A percentile compares a stretch with the other conserved stretches of the same genome.
Evolutionary conservation across 2,329 filamentous ascomycete species (phyloP).

Genomic region (Fusarium sp.): DNA sequence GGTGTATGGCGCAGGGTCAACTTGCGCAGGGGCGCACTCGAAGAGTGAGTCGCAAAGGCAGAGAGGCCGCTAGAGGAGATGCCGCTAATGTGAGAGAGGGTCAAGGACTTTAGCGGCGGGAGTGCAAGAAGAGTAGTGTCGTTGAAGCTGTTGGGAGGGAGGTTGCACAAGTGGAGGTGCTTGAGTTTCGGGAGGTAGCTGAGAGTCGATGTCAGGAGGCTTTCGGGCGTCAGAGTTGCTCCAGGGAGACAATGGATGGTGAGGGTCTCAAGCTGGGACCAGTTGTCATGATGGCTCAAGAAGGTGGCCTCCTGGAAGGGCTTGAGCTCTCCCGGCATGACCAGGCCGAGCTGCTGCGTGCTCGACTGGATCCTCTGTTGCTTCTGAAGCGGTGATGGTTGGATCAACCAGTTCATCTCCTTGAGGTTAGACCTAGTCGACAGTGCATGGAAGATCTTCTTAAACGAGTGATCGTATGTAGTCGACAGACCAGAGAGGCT

Average conservation of each 20-base stretch:
- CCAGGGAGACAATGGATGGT: conserved; percentile 70
- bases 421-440: conserved; percentile 67
- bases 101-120: conserved; percentile 66
- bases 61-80: conserved; percentile 69
- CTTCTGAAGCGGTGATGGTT: conserved; percentile 47
- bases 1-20: conserved; percentile 69
- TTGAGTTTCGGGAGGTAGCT: conserved; percentile 65
- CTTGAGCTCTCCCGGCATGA: conserved; percentile 48
- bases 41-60: conserved; percentile 64
- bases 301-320: conserved; percentile 58
- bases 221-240: conserved; percentile 65
- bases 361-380: conserved; percentile 48
- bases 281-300: conserved; percentile 64
- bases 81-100: conserved; percentile 67
- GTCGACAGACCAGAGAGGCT: conserved; percentile 66
- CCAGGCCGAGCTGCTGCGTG: conserved; percentile 48
- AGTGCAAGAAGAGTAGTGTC: conserved; percentile 67
- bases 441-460: conserved; percentile 69
- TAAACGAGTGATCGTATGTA: conserved; percentile 67
- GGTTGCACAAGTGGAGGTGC: conserved; percentile 69
- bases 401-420: conserved; percentile 71
- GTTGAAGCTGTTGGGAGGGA: conserved; percentile 68
- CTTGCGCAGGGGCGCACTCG: conserved; percentile 59
- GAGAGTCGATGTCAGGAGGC: conserved; percentile 64
- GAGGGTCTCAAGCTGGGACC: conserved; percentile 67